A percentile compares a stretch with the other conserved stretches of the same genome.
Evolutionary conservation across 768 basidiomycete genomes (phyloP).

Genomic region (Trametes sanguinea): DNA sequence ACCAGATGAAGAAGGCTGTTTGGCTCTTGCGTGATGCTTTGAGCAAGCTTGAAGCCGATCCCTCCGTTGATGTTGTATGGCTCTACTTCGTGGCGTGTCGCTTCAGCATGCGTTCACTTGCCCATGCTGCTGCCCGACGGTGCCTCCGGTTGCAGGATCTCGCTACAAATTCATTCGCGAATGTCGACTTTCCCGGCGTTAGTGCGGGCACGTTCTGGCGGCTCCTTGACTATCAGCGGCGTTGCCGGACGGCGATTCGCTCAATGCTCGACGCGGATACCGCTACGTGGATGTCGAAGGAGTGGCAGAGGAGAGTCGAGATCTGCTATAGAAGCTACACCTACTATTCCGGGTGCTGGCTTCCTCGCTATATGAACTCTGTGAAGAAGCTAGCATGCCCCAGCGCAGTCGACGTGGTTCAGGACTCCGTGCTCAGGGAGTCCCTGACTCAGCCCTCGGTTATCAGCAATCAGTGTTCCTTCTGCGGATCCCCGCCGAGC

Average conservation of each 20-base stretch:
- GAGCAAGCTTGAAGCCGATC: not conserved
- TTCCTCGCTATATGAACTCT: not conserved
- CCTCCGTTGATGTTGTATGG: not conserved
- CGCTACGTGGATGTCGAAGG: not conserved
- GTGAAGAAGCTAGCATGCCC: too few species aligned
- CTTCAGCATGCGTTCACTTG: not conserved
- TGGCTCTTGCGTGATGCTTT: not conserved
- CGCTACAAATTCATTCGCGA: not conserved
- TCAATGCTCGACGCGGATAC: not conserved
- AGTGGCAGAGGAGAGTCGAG: not conserved
- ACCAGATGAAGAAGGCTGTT: constrained; percentile 7
- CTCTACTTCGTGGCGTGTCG: constrained; percentile 12
- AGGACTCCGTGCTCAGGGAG: too few species aligned
- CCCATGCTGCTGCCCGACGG: not conserved
- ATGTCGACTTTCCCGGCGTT: not conserved
- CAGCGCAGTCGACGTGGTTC: too few species aligned
- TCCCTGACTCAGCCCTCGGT: too few species aligned
- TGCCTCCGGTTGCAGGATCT: not conserved
- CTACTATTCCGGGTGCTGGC: not conserved
- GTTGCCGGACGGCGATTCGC: not conserved
- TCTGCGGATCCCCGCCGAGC: too few species aligned
- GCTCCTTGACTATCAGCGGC: constrained; percentile 9
- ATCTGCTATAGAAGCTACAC: not conserved
- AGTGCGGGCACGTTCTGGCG: constrained; percentile 7
- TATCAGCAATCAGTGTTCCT: too few species aligned